Evolutionary conservation across 2,329 filamentous ascomycete species (phyloP), one percentile per base, ranked within the genome.

Genomic region (Fusarium devonianum): DNA sequence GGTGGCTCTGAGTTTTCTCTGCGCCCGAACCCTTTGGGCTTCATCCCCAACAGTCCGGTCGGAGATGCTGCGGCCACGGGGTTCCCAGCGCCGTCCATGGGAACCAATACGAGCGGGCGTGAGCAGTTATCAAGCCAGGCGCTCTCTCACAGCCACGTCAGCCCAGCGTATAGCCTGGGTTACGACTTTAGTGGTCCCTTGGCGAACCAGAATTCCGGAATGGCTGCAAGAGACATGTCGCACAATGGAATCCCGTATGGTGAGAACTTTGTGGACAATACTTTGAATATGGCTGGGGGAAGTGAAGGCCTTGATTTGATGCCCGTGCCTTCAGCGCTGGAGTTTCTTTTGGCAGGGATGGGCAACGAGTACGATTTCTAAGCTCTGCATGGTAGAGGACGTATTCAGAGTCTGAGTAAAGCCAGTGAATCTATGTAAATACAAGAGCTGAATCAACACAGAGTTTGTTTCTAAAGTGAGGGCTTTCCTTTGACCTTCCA

Each of bases 271-370:
- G 45, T 47, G 14, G 37, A 32, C 2, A 49, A 41, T 29, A 33
- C 39, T 7, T 14, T 64, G n/a, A 35, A 21, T 18, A 52, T 64
- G 33, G 13, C 43, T 30, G 46, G 32, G 10, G 30, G 32, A 8
- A 7, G 42, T 9, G 51, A 57, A 16, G 47, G 28, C 4, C 30
- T 65, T 14, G 50, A 60, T 14, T 42, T 62, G 33, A 54, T 70
- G 13, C 60, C 63, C 4, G 56, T 69, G 11, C 67, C 68, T 9
- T 67, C 65, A 9, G 65, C 67, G 10, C 39, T 70, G 19, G 68
- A 70, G 26, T 62, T 68, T 14, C 51, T 70, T 17, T 44, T 70
- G n/a, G 68, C 68, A 7, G 67, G 67, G 1, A 63, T 69, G 49
- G 64, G 56, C 7, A 63, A 55, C 7, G 58, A 65, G 25, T 65